Evolutionary conservation across 2,329 filamentous ascomycete genomes (phyloP).

Genomic region (Sporothrix euskadiensis): DNA sequence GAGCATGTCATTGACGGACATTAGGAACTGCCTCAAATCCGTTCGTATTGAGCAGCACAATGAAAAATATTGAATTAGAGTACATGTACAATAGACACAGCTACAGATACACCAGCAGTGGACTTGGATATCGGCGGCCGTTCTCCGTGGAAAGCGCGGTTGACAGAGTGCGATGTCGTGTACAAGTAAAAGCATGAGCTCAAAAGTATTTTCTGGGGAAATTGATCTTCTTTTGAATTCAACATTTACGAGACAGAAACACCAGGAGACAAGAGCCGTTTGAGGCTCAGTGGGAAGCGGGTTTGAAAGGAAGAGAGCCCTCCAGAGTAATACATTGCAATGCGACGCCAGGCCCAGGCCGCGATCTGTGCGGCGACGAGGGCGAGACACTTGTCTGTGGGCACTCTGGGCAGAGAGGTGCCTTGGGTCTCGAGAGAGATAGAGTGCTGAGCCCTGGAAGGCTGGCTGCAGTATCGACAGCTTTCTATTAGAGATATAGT

Average conservation of each 20-base stretch:
- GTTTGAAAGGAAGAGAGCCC: background rate
- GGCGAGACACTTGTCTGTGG: constrained; percentile 2
- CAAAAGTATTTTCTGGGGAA: background rate
- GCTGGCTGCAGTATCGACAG: background rate
- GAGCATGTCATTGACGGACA: background rate
- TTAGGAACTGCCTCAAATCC: background rate
- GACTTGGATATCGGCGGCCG: background rate
- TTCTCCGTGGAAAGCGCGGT: background rate
- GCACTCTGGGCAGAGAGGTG: background rate
- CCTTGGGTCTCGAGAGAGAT: background rate
- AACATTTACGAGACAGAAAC: constrained; percentile 10
- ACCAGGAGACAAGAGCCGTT: constrained; percentile 7
- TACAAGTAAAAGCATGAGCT: no score
- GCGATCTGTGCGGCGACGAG: constrained; percentile 21
- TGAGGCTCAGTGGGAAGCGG: background rate
- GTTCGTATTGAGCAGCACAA: background rate
- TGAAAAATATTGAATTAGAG: no score
- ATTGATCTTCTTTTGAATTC: background rate
- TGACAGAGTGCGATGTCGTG: background rate
- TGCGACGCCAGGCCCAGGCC: constrained; percentile 14
- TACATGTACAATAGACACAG: background rate
- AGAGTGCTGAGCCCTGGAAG: constrained; percentile 5
- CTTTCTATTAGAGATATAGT: background rate
- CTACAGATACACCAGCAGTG: background rate
- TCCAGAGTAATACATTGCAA: background rate